phyloP scores from a whole-genome alignment of 192 early-diverging fungal species.

The Coemansia sp. region DNA sequence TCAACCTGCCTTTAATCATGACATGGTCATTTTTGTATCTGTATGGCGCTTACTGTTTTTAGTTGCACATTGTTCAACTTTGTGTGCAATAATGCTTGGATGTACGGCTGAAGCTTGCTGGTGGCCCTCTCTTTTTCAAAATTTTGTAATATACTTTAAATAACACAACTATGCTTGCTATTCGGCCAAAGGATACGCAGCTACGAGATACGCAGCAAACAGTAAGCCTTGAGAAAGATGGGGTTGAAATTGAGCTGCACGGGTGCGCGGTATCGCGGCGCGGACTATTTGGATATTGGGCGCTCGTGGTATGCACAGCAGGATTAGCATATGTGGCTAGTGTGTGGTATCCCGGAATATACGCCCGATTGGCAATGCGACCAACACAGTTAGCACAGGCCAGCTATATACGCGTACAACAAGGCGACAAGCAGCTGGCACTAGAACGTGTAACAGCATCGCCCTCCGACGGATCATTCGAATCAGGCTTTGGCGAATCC shows the following conservation, averaged over 20 bases:
- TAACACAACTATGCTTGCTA: too few relatives aligned
- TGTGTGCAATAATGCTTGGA: too few relatives aligned
- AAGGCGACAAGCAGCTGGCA: conserved; percentile 23
- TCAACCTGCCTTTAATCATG: too few relatives aligned
- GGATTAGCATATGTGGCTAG: conserved; percentile 23
- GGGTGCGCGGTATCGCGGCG: conserved; percentile 11
- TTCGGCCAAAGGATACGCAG: too few relatives aligned
- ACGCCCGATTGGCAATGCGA: conserved; percentile 11
- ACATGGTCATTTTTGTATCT: too few relatives aligned
- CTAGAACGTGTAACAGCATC: conserved; percentile 11
- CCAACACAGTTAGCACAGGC: conserved; percentile 8
- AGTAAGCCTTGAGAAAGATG: conserved; percentile 17
- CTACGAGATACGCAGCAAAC: conserved; percentile 3
- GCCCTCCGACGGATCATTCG: neutral
- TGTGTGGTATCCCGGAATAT: conserved; percentile 26
- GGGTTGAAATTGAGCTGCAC: conserved; percentile 5
- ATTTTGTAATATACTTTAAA: too few relatives aligned
- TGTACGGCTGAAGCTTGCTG: too few relatives aligned
- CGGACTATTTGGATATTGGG: conserved; percentile 21
- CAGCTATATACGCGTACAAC: conserved; percentile 10
- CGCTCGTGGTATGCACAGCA: conserved; percentile 17
- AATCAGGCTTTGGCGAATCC: conserved; percentile 5
- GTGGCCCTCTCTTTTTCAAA: too few relatives aligned
- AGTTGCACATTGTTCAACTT: too few relatives aligned
- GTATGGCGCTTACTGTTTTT: too few relatives aligned